phyloP scores from a whole-genome alignment of 805 yeast genomes.

The Nakazawaea wyomingensis region DNA sequence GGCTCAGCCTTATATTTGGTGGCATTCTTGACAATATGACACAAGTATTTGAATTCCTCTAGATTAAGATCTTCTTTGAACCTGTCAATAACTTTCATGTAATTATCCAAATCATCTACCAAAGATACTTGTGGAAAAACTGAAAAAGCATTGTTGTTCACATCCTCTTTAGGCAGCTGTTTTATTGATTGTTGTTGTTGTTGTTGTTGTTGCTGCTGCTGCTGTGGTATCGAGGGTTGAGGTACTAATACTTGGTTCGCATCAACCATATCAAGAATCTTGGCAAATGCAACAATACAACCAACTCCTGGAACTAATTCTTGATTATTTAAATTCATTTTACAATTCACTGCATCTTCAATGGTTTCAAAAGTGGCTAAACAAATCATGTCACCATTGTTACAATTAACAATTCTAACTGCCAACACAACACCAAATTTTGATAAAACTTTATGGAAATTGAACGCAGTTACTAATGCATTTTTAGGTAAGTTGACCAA shows the following conservation, averaged over 20 bases:
- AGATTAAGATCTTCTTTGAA: constrained; percentile 58
- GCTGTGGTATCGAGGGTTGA: background rate
- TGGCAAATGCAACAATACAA: constrained; percentile 81
- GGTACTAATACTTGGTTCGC: constrained; percentile 3
- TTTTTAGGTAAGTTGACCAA: constrained; percentile 71
- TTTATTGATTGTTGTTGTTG: constrained; percentile 22
- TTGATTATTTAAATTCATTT: constrained; percentile 71
- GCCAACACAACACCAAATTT: constrained; percentile 59
- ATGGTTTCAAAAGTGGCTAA: constrained; percentile 68
- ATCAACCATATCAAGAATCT: constrained; percentile 36
- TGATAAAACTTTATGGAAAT: constrained; percentile 45
- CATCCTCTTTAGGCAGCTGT: constrained; percentile 18
- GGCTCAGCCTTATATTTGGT: constrained; percentile 34
- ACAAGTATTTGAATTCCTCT: constrained; percentile 39
- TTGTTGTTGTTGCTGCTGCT: constrained; percentile 6
- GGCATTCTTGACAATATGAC: constrained; percentile 41
- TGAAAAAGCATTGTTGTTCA: constrained; percentile 19
- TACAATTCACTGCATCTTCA: constrained; percentile 76
- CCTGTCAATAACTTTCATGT: constrained; percentile 40
- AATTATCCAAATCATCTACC: constrained; percentile 15
- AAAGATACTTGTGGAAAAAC: constrained; percentile 15
- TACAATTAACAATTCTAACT: constrained; percentile 50
- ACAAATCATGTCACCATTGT: constrained; percentile 34
- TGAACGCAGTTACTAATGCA: constrained; percentile 42
- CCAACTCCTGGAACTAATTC: constrained; percentile 78